A percentile compares a stretch with the other conserved stretches of the same genome.
These are phyloP conservation scores for Arthrobotrys conoides DNA, from an alignment of 2,329 filamentous ascomycete genomes.

Conservation along the genomic window DNA sequence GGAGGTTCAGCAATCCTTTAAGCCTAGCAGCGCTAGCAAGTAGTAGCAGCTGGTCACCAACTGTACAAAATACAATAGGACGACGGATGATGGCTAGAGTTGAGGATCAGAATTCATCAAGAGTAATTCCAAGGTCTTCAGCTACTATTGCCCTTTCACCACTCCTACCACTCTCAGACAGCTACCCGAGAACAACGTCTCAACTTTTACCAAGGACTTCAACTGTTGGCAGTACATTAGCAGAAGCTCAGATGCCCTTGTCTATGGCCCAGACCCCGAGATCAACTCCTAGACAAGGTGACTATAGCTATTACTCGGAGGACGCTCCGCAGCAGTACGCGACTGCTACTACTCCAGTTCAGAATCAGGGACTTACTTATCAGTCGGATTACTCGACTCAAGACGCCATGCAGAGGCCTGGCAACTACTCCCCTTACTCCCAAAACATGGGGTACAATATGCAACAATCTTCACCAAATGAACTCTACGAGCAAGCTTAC, in stretches of 20 bases:
- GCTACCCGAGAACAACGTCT: constrained; percentile 47
- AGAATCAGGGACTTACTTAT: constrained; percentile 43
- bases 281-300: constrained; percentile 57
- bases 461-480: constrained; percentile 61
- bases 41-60: constrained; percentile 57
- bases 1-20: constrained; percentile 60
- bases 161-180: constrained; percentile 47
- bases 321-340: constrained; percentile 55
- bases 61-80: constrained; percentile 50
- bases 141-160: constrained; percentile 46
- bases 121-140: constrained; percentile 58
- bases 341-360: constrained; percentile 44
- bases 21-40: constrained; percentile 53
- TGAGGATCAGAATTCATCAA: constrained; percentile 59
- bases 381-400: constrained; percentile 58
- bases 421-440: constrained; percentile 63
- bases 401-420: constrained; percentile 56
- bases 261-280: constrained; percentile 59
- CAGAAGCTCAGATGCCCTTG: constrained; percentile 60
- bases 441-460: constrained; percentile 63
- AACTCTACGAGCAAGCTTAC: constrained; percentile 63
- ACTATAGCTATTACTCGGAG: constrained; percentile 58
- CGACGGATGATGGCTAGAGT: constrained; percentile 60
- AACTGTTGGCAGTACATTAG: constrained; percentile 39
- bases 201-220: constrained; percentile 56